phyloP scores from a whole-genome alignment of 768 basidiomycete species.

The Hypsizygus marmoreus region DNA sequence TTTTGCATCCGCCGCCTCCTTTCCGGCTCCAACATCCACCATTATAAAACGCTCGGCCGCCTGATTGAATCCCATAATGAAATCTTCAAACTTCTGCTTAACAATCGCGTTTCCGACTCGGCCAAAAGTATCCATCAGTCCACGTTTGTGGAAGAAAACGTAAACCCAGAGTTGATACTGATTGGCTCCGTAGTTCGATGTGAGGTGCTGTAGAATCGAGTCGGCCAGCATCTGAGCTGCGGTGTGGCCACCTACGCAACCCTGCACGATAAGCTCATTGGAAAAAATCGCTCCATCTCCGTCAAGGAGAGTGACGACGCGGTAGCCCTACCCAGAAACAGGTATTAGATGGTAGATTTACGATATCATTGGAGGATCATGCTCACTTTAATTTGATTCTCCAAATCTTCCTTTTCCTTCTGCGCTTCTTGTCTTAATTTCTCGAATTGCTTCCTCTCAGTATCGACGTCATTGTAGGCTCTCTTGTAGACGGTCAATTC shows the following conservation, averaged over 20 bases:
- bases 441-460: constrained; percentile 35
- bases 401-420: constrained; percentile 39
- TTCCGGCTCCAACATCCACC: constrained; percentile 68
- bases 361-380: not conserved
- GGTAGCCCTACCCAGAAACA: constrained; percentile 37
- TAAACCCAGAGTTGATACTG: constrained; percentile 62
- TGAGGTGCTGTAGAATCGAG: constrained; percentile 38
- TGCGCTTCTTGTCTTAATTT: constrained; percentile 35
- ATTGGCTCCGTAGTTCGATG: constrained; percentile 32
- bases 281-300: constrained; percentile 69
- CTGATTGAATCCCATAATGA: constrained; percentile 70
- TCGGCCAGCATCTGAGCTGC: constrained; percentile 54
- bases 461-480: constrained; percentile 39
- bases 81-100: constrained; percentile 57
- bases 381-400: constrained; percentile 42
- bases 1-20: constrained; percentile 77
- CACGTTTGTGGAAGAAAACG: constrained; percentile 64
- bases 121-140: constrained; percentile 53
- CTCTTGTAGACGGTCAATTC: constrained; percentile 46
- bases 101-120: constrained; percentile 37
- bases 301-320: constrained; percentile 58
- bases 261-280: constrained; percentile 51
- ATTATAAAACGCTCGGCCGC: constrained; percentile 67
- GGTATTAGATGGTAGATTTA: not conserved
- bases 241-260: constrained; percentile 56